Evolutionary conservation across 805 yeast species (phyloP).

Genomic region (Myxozyma mucilagina): DNA sequence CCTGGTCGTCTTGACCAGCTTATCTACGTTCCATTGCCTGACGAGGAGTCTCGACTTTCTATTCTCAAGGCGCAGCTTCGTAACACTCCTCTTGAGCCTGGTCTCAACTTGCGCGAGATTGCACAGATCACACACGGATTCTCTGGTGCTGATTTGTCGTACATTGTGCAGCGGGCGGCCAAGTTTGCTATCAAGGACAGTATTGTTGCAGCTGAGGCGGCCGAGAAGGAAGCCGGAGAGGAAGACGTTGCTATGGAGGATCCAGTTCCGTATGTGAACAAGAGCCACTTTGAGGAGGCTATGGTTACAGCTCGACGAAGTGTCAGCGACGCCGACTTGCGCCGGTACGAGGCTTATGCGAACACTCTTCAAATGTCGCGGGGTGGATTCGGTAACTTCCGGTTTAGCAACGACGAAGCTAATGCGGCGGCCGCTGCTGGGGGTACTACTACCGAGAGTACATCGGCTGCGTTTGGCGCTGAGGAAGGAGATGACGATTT

Average conservation of each 20-base stretch:
- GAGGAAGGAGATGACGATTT: slow-evolving; percentile 64
- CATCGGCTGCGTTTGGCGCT: slow-evolving; percentile 44
- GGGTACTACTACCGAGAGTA: slow-evolving; percentile 21
- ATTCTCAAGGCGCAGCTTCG: slow-evolving; percentile 94
- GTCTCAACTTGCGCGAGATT: slow-evolving; percentile 80
- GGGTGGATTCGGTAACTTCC: slow-evolving; percentile 89
- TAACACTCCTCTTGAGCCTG: slow-evolving; percentile 98
- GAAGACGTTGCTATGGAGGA: slow-evolving; percentile 72
- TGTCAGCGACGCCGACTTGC: slow-evolving; percentile 93
- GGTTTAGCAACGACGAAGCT: slow-evolving; percentile 58
- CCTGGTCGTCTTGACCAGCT: slow-evolving; percentile 99
- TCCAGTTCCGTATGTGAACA: slow-evolving; percentile 93
- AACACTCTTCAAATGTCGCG: slow-evolving; percentile 95
- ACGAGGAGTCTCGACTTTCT: slow-evolving; percentile 88
- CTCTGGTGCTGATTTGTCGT: slow-evolving; percentile 98
- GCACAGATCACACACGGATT: slow-evolving; percentile 95
- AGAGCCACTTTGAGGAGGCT: slow-evolving; percentile 96
- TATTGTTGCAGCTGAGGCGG: slow-evolving; percentile 70
- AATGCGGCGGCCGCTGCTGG: slow-evolving; percentile 40
- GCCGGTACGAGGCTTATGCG: slow-evolving; percentile 93
- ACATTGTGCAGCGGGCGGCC: slow-evolving; percentile 98
- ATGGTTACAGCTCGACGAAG: slow-evolving; percentile 99
- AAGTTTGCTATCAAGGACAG: slow-evolving; percentile 98
- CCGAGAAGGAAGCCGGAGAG: slow-evolving; percentile 47
- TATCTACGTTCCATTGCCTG: slow-evolving; percentile 98